phyloP scores from a whole-genome alignment of 1,284 basidiomycete species.

The Marasmius fiardii region DNA sequence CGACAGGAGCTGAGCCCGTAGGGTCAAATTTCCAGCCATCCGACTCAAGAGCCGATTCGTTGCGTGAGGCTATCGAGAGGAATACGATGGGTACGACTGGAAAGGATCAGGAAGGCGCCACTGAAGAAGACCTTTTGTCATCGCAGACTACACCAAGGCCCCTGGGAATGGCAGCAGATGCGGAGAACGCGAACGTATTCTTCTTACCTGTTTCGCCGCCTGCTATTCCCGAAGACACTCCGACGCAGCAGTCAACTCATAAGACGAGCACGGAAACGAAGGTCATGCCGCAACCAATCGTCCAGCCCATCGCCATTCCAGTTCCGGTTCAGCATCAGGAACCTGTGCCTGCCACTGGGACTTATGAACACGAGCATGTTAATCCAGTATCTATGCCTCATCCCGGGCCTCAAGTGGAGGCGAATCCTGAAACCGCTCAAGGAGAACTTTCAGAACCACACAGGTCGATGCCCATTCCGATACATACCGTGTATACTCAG shows the following conservation, averaged over 20 bases:
- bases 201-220: not conserved
- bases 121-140: not conserved
- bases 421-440: not conserved
- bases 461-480: not conserved
- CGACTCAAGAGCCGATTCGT: not conserved
- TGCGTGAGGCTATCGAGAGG: not conserved
- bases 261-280: not conserved
- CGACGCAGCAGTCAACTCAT: not conserved
- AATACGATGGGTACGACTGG: not conserved
- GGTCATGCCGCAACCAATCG: not conserved
- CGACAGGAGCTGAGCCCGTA: not conserved
- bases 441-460: not conserved
- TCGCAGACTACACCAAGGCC: not conserved
- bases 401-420: no score
- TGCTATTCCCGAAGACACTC: not conserved
- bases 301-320: not conserved
- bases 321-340: not conserved
- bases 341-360: not conserved
- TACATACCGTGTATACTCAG: not conserved
- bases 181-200: constrained; percentile 1
- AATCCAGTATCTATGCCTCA: not conserved
- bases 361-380: not conserved
- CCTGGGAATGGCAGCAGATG: not conserved
- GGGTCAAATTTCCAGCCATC: not conserved
- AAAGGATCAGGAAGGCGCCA: not conserved